Evolutionary conservation across 306 rosid species (phyloP), one percentile per base, ranked within the genome.

Genomic region (Pyrus betulifolia): DNA sequence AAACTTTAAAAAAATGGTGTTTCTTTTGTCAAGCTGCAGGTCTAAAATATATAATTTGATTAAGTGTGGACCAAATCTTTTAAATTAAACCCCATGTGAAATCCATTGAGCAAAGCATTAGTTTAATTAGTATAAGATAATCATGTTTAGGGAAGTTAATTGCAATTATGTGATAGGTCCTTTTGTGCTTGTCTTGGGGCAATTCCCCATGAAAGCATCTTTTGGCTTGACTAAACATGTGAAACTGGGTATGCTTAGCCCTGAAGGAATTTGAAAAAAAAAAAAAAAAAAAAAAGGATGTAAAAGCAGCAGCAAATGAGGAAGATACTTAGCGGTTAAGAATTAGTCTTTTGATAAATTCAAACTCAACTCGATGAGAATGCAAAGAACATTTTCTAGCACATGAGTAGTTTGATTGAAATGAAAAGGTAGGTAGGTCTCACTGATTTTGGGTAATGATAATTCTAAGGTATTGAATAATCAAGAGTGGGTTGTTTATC

Each of bases 161-260:
- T 27, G 44, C 44, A 58, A 8, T 23, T 69, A 42, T n/a, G 11
- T 12, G 35, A 7, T 18, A 18, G 11, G 70, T 61, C 8, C 21
- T 11, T 30, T 70, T 23, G 44, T 38, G 46, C 57, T 63, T 64
- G 64, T 64, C 77, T 72, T 63, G 67, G 52, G 68, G 72, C 64
- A 19, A 70, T 52, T 71, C 59, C 72, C 62, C 3, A 18, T 38
- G 77, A 69, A 78, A 78, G 80, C 69, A 69, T 69, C 60, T 67
- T 67, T 25, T 12, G 74, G 74, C 30, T 30, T 55, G 44, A 33
- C 67, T 28, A 62, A 60, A 51, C 63, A 77, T 60, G 42, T n/a
- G n/a, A n/a, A n/a, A n/a, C n/a, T n/a, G n/a, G n/a, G n/a, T n/a
- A n/a, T 78, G 42, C 49, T 14, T 55, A 33, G 76, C 10, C 66